Evolutionary conservation across 2,329 filamentous ascomycete species (phyloP).

Genomic region (Alternaria dauci): DNA sequence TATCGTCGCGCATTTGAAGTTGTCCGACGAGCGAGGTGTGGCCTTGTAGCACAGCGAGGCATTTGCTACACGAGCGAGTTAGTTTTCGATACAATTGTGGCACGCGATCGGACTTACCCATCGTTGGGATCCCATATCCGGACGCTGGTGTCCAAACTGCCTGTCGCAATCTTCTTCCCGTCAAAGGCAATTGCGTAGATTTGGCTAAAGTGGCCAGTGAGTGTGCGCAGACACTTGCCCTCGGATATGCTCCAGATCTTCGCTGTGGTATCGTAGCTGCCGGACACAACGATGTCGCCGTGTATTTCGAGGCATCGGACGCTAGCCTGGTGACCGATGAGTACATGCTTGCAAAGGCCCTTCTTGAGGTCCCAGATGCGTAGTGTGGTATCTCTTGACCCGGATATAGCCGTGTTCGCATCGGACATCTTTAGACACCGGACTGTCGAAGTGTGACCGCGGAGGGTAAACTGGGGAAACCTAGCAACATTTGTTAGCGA

Average conservation of each 20-base stretch:
- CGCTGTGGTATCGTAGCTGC: conserved; percentile 96
- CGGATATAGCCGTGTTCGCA: conserved; percentile 90
- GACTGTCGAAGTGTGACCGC: conserved; percentile 96
- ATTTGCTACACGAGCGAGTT: conserved; percentile 59
- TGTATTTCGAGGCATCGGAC: conserved; percentile 95
- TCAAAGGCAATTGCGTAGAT: conserved; percentile 99
- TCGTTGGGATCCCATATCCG: conserved; percentile 94
- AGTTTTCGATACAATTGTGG: conserved; percentile 17
- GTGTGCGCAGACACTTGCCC: conserved; percentile 86
- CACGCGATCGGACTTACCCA: conserved; percentile 66
- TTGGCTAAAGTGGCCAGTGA: conserved; percentile 96
- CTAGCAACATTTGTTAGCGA: conserved; percentile 29
- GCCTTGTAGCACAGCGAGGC: conserved; percentile 90
- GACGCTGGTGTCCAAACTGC: conserved; percentile 95
- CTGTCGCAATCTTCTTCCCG: conserved; percentile 89
- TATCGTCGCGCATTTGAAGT: conserved; percentile 93
- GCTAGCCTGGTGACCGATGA: conserved; percentile 94
- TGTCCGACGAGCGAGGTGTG: conserved; percentile 97
- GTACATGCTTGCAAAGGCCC: conserved; percentile 87
- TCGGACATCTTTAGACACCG: conserved; percentile 98
- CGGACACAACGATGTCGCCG: conserved; percentile 95
- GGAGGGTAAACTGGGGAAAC: conserved; percentile 66
- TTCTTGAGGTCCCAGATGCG: conserved; percentile 93
- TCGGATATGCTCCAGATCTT: conserved; percentile 98
- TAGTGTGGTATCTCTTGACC: conserved; percentile 91